A percentile compares a stretch with the other conserved stretches of the same genome.
phyloP scores from a whole-genome alignment of 148 eudicot genomes.

The Rhododendron kiyosumense region DNA sequence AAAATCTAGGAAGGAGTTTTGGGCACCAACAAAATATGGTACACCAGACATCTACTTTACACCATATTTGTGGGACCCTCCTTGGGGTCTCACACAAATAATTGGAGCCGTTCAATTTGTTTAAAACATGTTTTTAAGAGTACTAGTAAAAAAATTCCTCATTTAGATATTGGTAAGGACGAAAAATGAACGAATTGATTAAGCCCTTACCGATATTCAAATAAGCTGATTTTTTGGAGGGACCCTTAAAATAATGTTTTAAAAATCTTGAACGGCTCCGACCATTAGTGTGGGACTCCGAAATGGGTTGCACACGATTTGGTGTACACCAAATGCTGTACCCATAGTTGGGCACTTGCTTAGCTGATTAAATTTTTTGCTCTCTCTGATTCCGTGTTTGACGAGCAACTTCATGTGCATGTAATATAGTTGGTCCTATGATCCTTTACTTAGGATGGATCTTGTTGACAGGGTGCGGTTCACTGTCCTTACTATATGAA shows the following conservation, averaged over 20 bases:
- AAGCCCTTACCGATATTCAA: not conserved
- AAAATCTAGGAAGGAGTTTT: not conserved
- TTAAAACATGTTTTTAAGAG: too few species aligned
- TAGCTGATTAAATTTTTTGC: not conserved
- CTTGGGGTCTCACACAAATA: not conserved
- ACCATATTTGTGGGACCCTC: not conserved
- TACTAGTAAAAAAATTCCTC: not conserved
- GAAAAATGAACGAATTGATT: not conserved
- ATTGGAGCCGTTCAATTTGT: not conserved
- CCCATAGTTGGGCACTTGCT: not conserved
- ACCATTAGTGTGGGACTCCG: not conserved
- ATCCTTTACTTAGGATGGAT: not conserved
- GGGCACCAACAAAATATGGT: not conserved
- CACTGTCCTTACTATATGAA: constrained; percentile 90
- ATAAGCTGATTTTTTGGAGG: not conserved
- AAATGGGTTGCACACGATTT: not conserved
- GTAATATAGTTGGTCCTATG: not conserved
- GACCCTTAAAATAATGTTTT: too few species aligned
- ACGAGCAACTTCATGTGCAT: not conserved
- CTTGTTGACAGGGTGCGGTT: constrained; percentile 49
- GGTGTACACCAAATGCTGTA: too few species aligned
- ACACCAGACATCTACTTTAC: not conserved
- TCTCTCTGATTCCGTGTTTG: not conserved
- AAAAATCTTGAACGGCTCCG: too few species aligned
- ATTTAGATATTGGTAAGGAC: not conserved